phyloP scores from a whole-genome alignment of 106 monocot species.

The Dendrobium huoshanense region DNA sequence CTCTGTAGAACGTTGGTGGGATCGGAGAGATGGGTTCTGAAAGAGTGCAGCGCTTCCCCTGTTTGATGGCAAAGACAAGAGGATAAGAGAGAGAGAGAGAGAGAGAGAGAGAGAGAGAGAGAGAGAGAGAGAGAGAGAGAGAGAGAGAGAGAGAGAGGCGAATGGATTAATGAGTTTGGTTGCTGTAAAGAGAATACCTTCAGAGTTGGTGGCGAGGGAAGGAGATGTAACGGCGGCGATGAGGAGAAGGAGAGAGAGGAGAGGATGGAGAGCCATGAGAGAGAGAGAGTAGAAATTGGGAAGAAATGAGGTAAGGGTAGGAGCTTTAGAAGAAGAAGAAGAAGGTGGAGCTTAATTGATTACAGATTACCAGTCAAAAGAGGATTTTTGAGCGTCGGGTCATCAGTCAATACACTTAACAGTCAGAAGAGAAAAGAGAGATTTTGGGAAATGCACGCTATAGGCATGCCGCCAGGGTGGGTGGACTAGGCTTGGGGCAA shows the following conservation, averaged over 20 bases:
- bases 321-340: neutral
- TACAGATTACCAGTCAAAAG: neutral
- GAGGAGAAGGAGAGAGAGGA: constrained; percentile 20
- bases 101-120: neutral
- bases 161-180: neutral
- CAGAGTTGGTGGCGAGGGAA: constrained; percentile 61
- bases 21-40: constrained; percentile 56
- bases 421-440: neutral
- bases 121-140: neutral
- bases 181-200: constrained; percentile 31
- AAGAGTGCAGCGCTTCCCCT: constrained; percentile 79
- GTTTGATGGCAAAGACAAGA: neutral
- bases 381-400: neutral
- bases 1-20: constrained; percentile 88
- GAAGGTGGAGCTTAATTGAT: neutral
- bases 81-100: neutral
- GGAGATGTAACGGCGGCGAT: constrained; percentile 29
- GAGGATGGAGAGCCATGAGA: constrained; percentile 20
- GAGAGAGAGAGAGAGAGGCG: neutral
- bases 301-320: neutral
- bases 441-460: neutral
- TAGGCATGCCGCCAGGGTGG: neutral
- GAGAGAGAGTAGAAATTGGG: constrained; percentile 3
- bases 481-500: neutral
- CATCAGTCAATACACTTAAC: neutral